phyloP scores from a whole-genome alignment of 495 filamentous ascomycete species.

The Neurospora terricola region DNA sequence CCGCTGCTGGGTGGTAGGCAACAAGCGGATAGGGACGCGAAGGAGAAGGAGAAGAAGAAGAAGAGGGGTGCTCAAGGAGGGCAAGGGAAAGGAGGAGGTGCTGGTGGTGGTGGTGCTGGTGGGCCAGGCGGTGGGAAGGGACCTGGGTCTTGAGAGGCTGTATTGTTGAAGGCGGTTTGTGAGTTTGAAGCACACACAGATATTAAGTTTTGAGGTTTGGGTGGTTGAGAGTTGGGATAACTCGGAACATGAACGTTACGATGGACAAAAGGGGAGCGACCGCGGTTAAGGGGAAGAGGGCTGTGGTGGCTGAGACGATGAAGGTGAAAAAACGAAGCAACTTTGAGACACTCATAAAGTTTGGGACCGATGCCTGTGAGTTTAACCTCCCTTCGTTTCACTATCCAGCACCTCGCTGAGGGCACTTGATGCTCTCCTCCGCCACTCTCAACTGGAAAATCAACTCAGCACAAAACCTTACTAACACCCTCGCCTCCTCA shows the following conservation, averaged over 20 bases:
- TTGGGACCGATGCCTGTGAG: constrained; percentile 35
- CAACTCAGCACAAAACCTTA: too few relatives aligned
- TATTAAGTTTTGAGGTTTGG: background rate
- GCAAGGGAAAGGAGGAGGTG: background rate
- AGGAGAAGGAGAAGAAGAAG: background rate
- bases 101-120: background rate
- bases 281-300: background rate
- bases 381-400: background rate
- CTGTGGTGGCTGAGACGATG: background rate
- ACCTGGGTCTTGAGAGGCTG: background rate
- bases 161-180: background rate
- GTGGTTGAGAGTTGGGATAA: background rate
- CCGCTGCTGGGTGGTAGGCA: background rate
- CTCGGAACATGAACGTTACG: background rate
- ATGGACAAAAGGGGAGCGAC: background rate
- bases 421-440: background rate
- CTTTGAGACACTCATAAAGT: constrained; percentile 31
- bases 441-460: background rate
- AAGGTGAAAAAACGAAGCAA: constrained; percentile 5
- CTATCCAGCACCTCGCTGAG: background rate
- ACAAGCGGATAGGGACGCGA: background rate
- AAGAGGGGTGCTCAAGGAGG: background rate
- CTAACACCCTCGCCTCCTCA: constrained; percentile 6
- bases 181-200: background rate
- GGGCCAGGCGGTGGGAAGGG: background rate